phyloP scores from a whole-genome alignment of 371 early-diverging fungal genomes.

The Dichotomocladium elegans region DNA sequence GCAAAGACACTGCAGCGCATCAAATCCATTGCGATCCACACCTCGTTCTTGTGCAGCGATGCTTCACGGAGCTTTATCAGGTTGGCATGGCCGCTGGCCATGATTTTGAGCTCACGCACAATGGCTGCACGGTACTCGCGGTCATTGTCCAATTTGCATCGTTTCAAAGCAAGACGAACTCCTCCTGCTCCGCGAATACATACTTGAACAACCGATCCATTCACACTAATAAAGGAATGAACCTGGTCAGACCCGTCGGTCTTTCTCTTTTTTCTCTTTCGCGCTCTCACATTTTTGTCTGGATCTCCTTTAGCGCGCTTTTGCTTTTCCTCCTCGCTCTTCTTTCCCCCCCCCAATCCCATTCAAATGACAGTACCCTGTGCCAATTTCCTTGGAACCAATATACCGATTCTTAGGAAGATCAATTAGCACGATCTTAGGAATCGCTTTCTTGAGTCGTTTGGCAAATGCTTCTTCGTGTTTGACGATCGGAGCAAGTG shows the following conservation, averaged over 20 bases:
- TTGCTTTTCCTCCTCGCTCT: background rate
- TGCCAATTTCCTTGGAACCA: constrained; percentile 26
- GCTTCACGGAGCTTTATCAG: constrained; percentile 38
- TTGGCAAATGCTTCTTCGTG: constrained; percentile 22
- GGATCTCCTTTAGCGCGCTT: too few species aligned
- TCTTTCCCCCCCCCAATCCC: background rate
- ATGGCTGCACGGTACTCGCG: constrained; percentile 41
- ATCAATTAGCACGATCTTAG: constrained; percentile 13
- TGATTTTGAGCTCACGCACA: constrained; percentile 42
- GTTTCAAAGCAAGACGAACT: constrained; percentile 30
- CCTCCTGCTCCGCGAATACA: constrained; percentile 12
- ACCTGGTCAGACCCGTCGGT: too few species aligned
- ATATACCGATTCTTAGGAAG: constrained; percentile 15
- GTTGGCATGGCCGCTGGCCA: constrained; percentile 41
- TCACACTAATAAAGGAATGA: too few species aligned
- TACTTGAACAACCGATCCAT: constrained; percentile 22
- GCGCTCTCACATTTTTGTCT: too few species aligned
- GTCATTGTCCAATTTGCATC: constrained; percentile 37
- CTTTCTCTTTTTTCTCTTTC: too few species aligned
- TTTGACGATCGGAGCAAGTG: constrained; percentile 13
- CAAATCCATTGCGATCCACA: constrained; percentile 52
- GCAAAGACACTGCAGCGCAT: constrained; percentile 48
- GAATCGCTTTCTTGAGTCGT: constrained; percentile 22
- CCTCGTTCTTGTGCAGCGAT: constrained; percentile 29
- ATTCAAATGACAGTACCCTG: constrained; percentile 12